Base-by-base conservation (phyloP, 1,284 basidiomycete genomes). In the Ceratobasidium papillatum region DNA sequence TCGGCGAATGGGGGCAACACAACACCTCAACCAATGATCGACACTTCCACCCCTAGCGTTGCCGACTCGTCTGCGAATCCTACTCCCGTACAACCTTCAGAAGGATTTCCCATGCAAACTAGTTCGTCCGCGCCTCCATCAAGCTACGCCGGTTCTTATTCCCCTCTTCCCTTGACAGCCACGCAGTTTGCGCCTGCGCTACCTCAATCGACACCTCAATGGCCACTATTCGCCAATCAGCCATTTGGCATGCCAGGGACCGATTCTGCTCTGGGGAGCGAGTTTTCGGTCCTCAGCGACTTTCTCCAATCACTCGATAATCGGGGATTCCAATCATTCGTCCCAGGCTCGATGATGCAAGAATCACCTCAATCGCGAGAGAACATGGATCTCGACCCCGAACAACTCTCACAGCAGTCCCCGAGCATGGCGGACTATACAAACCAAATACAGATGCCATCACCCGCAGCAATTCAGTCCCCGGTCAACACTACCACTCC, bases 251-350 rank as follows among this genome's bases (percentile, higher is more conserved):
- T 62, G n/a, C 36, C 66, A 41, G 66, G 66, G 17, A 51, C 84
- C 0, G 86, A 87, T 75, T 83, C 84, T 66, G 89, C 87, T 0
- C 83, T 92, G 51, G 91, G 91, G 17, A 93, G 91, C 80, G 93
- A 94, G 80, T 94, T 94, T 79, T 91, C 92, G 3, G 90, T 92
- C 49, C 86, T 94, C 69, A 94, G 93, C 38, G 92, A 95, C 79
- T 94, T 94, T 81, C 86, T 95, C 22, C 90, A 92, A 79, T 91
- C 89, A 0, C 84, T 94, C 12, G 92, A 93, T 79, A 91, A 93
- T 68, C 87, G 66, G 25, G 66, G 66, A 19, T 58, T 69, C 52
- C 66, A 56, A 87, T 5, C 86, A 88, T 0, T 92, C 91, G 83
- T 91, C 91, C 80, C 66, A 7, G 52, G 52, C 27, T 56, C 66